phyloP scores from a whole-genome alignment of 1,139 yeast genomes.

The Magnusiomyces suaveolens region DNA sequence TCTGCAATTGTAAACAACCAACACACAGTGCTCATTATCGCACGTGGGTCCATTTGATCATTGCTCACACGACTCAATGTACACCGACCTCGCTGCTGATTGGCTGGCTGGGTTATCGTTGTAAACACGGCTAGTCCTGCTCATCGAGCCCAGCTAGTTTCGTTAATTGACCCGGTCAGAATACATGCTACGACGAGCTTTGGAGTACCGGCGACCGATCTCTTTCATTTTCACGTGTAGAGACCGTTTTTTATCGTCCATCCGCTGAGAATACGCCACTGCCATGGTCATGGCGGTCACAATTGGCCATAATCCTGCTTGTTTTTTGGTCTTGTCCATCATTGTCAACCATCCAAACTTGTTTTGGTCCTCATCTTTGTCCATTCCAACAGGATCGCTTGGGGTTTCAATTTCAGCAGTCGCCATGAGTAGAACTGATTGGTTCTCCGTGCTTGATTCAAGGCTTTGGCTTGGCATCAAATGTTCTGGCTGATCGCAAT shows the following conservation, averaged over 20 bases:
- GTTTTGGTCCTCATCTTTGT: conserved; percentile 1
- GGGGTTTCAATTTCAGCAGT: too few species aligned
- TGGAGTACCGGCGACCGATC: conserved; percentile 12
- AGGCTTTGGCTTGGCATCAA: too few species aligned
- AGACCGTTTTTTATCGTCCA: conserved; percentile 10
- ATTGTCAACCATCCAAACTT: conserved; percentile 16
- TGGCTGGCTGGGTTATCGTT: background rate
- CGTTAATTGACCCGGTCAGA: conserved; percentile 8
- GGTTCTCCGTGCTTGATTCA: too few species aligned
- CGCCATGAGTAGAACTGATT: too few species aligned
- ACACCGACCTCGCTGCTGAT: background rate
- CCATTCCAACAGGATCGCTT: background rate
- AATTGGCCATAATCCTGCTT: conserved; percentile 10
- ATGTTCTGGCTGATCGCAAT: too few species aligned
- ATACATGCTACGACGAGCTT: conserved; percentile 7
- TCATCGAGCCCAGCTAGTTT: background rate
- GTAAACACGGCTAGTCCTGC: background rate
- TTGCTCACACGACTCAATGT: background rate
- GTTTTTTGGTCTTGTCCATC: conserved; percentile 7
- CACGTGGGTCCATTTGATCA: background rate
- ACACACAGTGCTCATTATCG: background rate
- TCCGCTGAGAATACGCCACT: conserved; percentile 12
- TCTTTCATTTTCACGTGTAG: conserved; percentile 8
- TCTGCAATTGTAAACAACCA: background rate
- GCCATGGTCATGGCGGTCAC: conserved; percentile 13